Evolutionary conservation across 306 rosid species (phyloP), one percentile per base, ranked within the genome.

Genomic region (Dryas drummondii): DNA sequence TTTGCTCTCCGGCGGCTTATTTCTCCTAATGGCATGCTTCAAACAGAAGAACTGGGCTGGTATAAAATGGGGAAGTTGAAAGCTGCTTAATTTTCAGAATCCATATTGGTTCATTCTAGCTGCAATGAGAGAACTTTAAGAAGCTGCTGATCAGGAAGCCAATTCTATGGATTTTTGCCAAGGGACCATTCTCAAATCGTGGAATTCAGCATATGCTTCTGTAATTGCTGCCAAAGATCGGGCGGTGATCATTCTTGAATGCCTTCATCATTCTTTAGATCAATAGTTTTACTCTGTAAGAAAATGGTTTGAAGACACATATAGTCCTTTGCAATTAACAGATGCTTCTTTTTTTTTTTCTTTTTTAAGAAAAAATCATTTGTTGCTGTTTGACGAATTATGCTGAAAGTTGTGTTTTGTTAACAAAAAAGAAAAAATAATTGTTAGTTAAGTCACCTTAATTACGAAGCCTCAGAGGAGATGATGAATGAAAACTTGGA

Each of bases 1-100:
- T 44, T 64, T 8, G 68, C 68, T 16, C 68, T 64, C 50, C 68
- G 68, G 19, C 68, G 68, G 68, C 50, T 64, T 64, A 32, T 64
- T 41, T 64, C 68, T 64, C 68, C 68, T 7, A 42, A 42, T 42
- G 68, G 68, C 27, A 64, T 64, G 68, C 68, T 64, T 5, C 50
- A 41, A 8, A 0, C 19, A 40, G 68, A 64, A 7, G 68, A 64
- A 9, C 27, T 64, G 26, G 50, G 51, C 68, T 42, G 50, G 32
- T 64, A 64, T 41, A 4, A 64, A 9, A 50, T 41, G 51, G 68
- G 50, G 13, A 64, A 64, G 68, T 64, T 64, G 68, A 64, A 64
- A 64, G 51, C 68, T 16, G 42, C 50, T 64, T 64, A 19, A 64
- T 15, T 7, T 41, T 49, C 12, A 11, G 53, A 49, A 11, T 49